Evolutionary conservation across 768 basidiomycete species (phyloP).

Genomic region (Lentinula lateritia): DNA sequence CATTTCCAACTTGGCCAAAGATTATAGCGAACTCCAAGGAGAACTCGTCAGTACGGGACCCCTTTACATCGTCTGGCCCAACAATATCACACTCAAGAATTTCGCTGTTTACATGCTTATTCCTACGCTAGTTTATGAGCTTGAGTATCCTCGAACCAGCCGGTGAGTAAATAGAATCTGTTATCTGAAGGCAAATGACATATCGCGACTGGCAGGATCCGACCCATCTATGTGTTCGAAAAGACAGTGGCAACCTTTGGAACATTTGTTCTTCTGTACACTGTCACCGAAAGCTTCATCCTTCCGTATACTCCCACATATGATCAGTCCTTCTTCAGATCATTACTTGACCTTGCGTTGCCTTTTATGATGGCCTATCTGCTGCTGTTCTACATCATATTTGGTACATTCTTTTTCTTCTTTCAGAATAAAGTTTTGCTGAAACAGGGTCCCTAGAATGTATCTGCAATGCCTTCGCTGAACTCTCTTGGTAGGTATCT

Average conservation of each 20-base stretch:
- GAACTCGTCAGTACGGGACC: constrained; percentile 76
- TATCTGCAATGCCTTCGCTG: constrained; percentile 94
- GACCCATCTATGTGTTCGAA: constrained; percentile 79
- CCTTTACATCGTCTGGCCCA: constrained; percentile 67
- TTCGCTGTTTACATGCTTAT: constrained; percentile 84
- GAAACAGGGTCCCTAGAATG: constrained; percentile 49
- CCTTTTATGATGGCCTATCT: constrained; percentile 94
- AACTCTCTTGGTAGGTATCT: constrained; percentile 70
- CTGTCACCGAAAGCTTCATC: constrained; percentile 93
- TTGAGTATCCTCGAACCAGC: constrained; percentile 92
- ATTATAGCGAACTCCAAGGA: constrained; percentile 68
- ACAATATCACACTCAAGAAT: constrained; percentile 76
- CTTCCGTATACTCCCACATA: constrained; percentile 67
- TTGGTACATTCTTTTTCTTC: constrained; percentile 41
- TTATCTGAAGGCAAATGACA: background rate
- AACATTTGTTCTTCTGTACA: constrained; percentile 89
- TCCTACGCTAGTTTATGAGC: constrained; percentile 92
- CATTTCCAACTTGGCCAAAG: constrained; percentile 66
- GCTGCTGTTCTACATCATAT: constrained; percentile 80
- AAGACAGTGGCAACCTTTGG: constrained; percentile 89
- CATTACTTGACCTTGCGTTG: constrained; percentile 79
- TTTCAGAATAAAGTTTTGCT: constrained; percentile 18
- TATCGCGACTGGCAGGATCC: constrained; percentile 35
- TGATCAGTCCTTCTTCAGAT: constrained; percentile 68
- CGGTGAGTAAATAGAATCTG: constrained; percentile 36